Evolutionary conservation across 1,139 yeast species (phyloP).

Genomic region (Yarrowia galli): DNA sequence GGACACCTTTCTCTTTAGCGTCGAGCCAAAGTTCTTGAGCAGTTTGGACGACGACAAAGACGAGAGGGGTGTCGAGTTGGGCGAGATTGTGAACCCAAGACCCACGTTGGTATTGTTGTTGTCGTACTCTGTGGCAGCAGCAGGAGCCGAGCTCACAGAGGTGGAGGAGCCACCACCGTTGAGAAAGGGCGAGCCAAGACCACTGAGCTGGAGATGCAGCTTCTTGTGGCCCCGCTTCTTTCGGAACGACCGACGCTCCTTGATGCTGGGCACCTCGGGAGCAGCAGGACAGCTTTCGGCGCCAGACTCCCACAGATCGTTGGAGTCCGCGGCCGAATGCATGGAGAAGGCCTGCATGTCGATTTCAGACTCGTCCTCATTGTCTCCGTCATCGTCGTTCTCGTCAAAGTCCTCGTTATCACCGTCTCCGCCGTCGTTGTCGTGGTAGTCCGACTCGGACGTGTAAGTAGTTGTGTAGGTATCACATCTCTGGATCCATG

Average conservation of each 20-base stretch:
- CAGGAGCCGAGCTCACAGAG: constrained; percentile 14
- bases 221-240: constrained; percentile 25
- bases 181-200: constrained; percentile 16
- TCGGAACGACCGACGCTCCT: constrained; percentile 34
- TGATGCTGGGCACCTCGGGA: constrained; percentile 31
- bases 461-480: constrained; percentile 27
- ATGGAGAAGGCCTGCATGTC: constrained; percentile 34
- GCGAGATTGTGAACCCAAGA: constrained; percentile 21
- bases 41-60: constrained; percentile 34
- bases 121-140: background rate
- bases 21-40: constrained; percentile 34
- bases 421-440: constrained; percentile 32
- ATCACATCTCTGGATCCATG: constrained; percentile 35
- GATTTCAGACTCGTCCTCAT: constrained; percentile 34
- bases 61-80: constrained; percentile 16
- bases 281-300: constrained; percentile 32
- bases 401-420: constrained; percentile 26
- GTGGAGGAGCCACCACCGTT: constrained; percentile 22
- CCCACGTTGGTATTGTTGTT: constrained; percentile 23
- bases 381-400: constrained; percentile 14
- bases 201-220: constrained; percentile 34
- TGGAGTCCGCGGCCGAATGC: constrained; percentile 24
- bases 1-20: constrained; percentile 36
- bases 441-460: constrained; percentile 36
- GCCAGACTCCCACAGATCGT: constrained; percentile 37